These are phyloP conservation scores for Aeschynomene evenia DNA, from an alignment of 306 rosid species.

Conservation along the genomic window DNA sequence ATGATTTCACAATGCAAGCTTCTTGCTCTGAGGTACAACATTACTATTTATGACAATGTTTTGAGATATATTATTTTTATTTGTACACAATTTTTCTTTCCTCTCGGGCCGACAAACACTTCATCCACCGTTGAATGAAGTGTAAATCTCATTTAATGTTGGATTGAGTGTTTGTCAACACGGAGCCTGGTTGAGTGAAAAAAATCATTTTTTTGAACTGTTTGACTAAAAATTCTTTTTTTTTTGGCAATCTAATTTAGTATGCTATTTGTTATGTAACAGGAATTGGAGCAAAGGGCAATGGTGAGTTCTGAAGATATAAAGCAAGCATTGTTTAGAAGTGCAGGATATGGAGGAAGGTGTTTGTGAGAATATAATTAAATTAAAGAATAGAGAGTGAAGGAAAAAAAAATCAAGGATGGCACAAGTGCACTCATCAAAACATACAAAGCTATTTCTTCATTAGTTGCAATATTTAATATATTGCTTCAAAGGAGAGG, in stretches of 20 bases:
- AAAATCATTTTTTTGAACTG: too few species aligned
- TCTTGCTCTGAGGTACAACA: constrained; percentile 81
- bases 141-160: too few species aligned
- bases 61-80: too few species aligned
- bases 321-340: constrained; percentile 78
- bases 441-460: neutral
- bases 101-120: too few species aligned
- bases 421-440: constrained; percentile 1
- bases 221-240: too few species aligned
- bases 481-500: constrained; percentile 27
- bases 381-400: too few species aligned
- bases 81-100: too few species aligned
- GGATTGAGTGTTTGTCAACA: too few species aligned
- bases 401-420: neutral
- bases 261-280: constrained; percentile 20
- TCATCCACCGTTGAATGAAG: too few species aligned
- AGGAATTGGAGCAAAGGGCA: constrained; percentile 57
- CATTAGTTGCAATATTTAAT: constrained; percentile 14
- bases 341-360: constrained; percentile 95
- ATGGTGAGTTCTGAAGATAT: constrained; percentile 57
- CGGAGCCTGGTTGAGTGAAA: too few species aligned
- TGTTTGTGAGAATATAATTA: constrained; percentile 54
- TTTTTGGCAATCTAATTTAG: neutral
- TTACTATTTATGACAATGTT: neutral
- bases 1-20: constrained; percentile 93